These are phyloP conservation scores for Aspergillus indologenus DNA, from an alignment of 495 filamentous ascomycete species.

Conservation along the genomic window DNA sequence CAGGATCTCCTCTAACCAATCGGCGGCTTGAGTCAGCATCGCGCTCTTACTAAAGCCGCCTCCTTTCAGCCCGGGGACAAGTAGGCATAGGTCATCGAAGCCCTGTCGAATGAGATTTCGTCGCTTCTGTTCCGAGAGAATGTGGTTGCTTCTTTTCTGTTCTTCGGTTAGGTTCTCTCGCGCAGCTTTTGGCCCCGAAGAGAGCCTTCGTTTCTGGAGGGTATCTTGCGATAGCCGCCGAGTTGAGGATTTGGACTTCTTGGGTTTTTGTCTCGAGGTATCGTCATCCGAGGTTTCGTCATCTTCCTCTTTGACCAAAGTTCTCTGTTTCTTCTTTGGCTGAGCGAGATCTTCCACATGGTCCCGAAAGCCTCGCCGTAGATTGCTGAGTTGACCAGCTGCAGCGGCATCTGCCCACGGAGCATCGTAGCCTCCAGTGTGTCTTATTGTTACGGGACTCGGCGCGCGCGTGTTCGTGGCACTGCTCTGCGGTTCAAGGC, in stretches of 20 bases:
- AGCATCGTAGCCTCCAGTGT: conserved; percentile 17
- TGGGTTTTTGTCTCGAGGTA: conserved; percentile 38
- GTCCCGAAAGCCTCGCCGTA: conserved; percentile 17
- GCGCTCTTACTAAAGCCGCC: conserved; percentile 76
- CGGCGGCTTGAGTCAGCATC: conserved; percentile 66
- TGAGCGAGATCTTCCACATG: conserved; percentile 26
- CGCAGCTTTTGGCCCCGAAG: conserved; percentile 42
- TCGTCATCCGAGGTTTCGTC: conserved; percentile 41
- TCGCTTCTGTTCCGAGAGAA: conserved; percentile 83
- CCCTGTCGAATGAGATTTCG: conserved; percentile 73
- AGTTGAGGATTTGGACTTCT: conserved; percentile 46
- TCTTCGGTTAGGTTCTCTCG: conserved; percentile 79
- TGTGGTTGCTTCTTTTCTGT: conserved; percentile 85
- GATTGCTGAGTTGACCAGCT: conserved; percentile 9
- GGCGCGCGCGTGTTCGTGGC: conserved; percentile 56
- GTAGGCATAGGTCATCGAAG: conserved; percentile 65
- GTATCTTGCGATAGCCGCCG: conserved; percentile 34
- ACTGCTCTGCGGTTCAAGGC: conserved; percentile 52
- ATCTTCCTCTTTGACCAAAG: conserved; percentile 34
- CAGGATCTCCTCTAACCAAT: conserved; percentile 71
- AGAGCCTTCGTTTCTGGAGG: conserved; percentile 31
- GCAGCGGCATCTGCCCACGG: conserved; percentile 14
- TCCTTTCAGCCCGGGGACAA: conserved; percentile 68
- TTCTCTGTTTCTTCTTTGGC: conserved; percentile 37
- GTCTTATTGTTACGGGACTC: conserved; percentile 51